Base-by-base conservation (phyloP, 768 basidiomycete genomes). In the Mycena sanguinolenta region DNA sequence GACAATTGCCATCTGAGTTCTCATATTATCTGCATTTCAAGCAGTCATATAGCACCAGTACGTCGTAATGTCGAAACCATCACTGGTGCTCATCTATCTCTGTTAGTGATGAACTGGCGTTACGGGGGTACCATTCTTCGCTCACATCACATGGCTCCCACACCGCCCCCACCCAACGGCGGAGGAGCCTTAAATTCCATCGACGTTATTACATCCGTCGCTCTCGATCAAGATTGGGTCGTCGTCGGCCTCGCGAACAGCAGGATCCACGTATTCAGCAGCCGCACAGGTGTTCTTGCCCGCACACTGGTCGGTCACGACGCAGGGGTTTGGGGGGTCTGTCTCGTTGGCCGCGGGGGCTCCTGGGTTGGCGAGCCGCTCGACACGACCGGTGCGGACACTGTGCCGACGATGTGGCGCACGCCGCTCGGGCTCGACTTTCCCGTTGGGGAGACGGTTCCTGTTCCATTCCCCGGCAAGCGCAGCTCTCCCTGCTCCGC, bases 311-410 rank as follows among this genome's bases (percentile, higher is more conserved):
- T 89, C 12, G 97, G 97, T 0, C 97, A 98, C 79, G 91, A 92
- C 19, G 82, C 86, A 25, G 97, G 97, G n/a, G 96, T 98, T 1
- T 98, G 97, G 97, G 92, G 93, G 17, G 89, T 98, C 17, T 89
- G 91, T 63, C 86, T 98, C 30, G 89, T 97, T 58, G 87, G 88
- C 28, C 85, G 87, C 49, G 91, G 91, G n/a, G 92, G 91, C 1
- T 75, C 77, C 58, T 84, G 80, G 80, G 65, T 69, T 27, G 74
- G 65, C 30, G 60, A 60, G 17, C 66, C 50, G 14, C 61, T 38
- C 16, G 27, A 46, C 27, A 63, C 58, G 30, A 32, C n/a, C 25
- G 69, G 63, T 12, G 38, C 23, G 9, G 70, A 67, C 34, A 17
- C 39, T 42, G 72, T 88, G 16, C 80, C 84, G 1, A 75, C 79